Evolutionary conservation across 306 rosid genomes (phyloP).

Genomic region (Biancaea sappan): DNA sequence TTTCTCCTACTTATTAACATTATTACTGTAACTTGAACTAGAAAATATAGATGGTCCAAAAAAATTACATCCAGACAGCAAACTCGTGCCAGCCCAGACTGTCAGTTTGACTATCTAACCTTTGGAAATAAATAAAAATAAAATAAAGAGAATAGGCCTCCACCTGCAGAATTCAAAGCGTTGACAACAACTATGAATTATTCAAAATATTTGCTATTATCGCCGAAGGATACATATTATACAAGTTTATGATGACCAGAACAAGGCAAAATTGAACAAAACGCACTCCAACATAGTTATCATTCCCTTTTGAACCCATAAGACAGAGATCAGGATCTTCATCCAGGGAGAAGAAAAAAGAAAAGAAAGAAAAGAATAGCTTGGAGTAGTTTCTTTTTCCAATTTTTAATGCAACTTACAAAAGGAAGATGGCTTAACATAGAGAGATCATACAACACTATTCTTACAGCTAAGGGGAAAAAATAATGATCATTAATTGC

Average conservation of each 20-base stretch:
- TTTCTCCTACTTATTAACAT: too few species aligned
- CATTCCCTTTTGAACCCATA: constrained; percentile 15
- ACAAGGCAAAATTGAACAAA: background rate
- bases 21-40: too few species aligned
- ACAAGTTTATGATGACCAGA: constrained; percentile 1
- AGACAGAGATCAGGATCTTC: constrained; percentile 12
- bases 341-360: background rate
- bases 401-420: constrained; percentile 47
- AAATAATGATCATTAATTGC: constrained; percentile 24
- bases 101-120: background rate
- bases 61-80: background rate
- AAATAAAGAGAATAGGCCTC: background rate
- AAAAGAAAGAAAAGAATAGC: background rate
- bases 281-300: constrained; percentile 2
- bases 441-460: constrained; percentile 43
- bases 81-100: background rate
- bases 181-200: background rate
- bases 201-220: background rate
- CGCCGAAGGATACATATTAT: background rate
- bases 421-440: constrained; percentile 33
- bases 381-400: constrained; percentile 27
- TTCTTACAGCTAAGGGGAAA: constrained; percentile 33
- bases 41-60: background rate
- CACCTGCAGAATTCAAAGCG: background rate
- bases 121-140: background rate